A percentile compares a stretch with the other conserved stretches of the same genome.
These are phyloP conservation scores for Pinus tabuliformis DNA, from an alignment of 75 land plant genomes.

Conservation along the genomic window DNA sequence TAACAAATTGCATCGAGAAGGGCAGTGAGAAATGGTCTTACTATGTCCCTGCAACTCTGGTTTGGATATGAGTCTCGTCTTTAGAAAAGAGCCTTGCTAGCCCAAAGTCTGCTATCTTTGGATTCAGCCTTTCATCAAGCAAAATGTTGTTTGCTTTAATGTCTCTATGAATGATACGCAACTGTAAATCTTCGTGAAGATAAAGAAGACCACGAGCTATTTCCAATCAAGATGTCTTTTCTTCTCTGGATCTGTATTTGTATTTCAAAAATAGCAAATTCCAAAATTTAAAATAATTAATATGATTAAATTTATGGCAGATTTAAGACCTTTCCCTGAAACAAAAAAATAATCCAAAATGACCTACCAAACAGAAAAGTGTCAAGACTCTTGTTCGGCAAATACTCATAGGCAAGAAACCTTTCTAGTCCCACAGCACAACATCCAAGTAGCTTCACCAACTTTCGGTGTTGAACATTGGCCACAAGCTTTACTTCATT, in stretches of 20 bases:
- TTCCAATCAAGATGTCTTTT: too few species aligned
- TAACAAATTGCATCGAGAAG: too few species aligned
- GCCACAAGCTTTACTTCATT: slow-evolving; percentile 17
- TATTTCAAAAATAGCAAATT: too few species aligned
- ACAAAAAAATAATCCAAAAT: neutral
- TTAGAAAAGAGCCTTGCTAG: neutral
- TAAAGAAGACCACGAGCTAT: too few species aligned
- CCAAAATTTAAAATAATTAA: neutral
- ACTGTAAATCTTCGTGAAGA: too few species aligned
- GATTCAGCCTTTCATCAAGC: slow-evolving; percentile 3
- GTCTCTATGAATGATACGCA: neutral
- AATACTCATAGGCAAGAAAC: neutral
- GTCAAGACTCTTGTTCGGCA: neutral
- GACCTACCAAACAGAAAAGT: neutral
- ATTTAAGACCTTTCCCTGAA: neutral
- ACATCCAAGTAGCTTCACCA: neutral
- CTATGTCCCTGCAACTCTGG: neutral
- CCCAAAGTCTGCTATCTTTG: slow-evolving; percentile 12
- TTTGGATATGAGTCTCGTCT: neutral
- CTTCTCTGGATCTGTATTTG: neutral
- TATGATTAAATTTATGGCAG: neutral
- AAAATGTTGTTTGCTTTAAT: neutral
- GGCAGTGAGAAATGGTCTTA: neutral
- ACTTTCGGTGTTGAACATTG: slow-evolving; percentile 6
- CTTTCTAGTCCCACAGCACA: neutral